Evolutionary conservation across 1,284 basidiomycete species (phyloP).

Genomic region (Leccinum colubrinum): DNA sequence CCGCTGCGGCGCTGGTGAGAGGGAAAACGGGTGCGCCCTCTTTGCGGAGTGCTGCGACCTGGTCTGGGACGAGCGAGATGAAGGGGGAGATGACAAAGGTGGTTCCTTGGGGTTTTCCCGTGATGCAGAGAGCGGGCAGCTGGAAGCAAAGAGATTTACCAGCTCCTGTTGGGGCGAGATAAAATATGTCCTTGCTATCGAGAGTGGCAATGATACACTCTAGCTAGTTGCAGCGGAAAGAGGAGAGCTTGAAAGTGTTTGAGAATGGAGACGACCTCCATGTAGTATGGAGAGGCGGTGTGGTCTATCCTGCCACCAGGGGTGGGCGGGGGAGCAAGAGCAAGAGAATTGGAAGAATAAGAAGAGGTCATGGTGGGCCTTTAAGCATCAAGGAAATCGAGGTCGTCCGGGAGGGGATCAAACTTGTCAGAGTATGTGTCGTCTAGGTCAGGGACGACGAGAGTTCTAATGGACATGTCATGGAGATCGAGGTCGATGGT

Average conservation of each 20-base stretch:
- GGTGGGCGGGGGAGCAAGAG: constrained; percentile 2
- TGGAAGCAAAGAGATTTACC: constrained; percentile 90
- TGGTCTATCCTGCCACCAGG: not conserved
- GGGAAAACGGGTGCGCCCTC: constrained; percentile 60
- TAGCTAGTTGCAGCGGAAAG: constrained; percentile 84
- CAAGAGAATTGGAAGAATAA: constrained; percentile 1
- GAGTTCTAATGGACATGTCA: constrained; percentile 18
- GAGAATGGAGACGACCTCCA: constrained; percentile 64
- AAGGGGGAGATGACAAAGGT: constrained; percentile 93
- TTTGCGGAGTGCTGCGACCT: constrained; percentile 70
- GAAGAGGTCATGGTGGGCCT: constrained; percentile 2
- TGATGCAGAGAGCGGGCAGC: constrained; percentile 82
- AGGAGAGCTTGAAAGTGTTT: constrained; percentile 64
- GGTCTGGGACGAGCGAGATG: constrained; percentile 89
- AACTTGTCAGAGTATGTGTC: constrained; percentile 31
- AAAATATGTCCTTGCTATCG: constrained; percentile 84
- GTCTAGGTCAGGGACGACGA: constrained; percentile 27
- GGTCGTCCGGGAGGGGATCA: constrained; percentile 23
- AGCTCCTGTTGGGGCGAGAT: constrained; percentile 96
- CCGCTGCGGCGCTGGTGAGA: constrained; percentile 63
- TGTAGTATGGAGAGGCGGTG: constrained; percentile 40
- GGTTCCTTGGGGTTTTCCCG: constrained; percentile 75
- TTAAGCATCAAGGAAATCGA: constrained; percentile 16
- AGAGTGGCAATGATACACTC: constrained; percentile 86
- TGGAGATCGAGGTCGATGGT: constrained; percentile 15